Base-by-base conservation (phyloP, 2,329 filamentous ascomycete genomes). In the Fusarium mangiferae region DNA sequence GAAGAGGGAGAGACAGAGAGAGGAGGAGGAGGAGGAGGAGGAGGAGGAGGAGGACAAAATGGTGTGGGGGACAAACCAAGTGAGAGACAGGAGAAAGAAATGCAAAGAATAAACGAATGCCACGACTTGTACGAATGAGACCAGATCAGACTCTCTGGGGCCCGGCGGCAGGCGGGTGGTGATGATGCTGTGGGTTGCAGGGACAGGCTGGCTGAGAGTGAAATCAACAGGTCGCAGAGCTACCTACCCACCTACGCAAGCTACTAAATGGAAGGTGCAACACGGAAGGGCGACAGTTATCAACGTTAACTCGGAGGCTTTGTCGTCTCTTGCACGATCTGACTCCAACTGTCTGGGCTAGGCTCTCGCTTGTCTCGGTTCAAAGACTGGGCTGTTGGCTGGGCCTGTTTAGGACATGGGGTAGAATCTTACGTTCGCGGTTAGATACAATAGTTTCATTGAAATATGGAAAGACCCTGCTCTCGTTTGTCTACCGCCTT, bases 151-250 rank as follows among this genome's bases (percentile, higher is more conserved):
- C 72, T 70, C 65, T 61, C 58, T 75, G 52, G 68, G 46, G 55
- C 57, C 56, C 56, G 56, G 57, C 63, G 57, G 66, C 30, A 61
- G 67, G 62, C 54, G 54, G 70, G 59, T 73, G 72, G 67, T 74
- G 74, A 75, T 76, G 75, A 78, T 78, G 76, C 68, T 75, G 63
- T 74, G 72, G 68, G 76, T 65, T 74, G 65, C 72, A 75, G 75
- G 76, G 76, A 78, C 76, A 70, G 73, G 68, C 75, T 73, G 51
- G 69, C 73, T 72, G 51, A 67, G 65, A 65, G 55, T 75, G 72
- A 74, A 73, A 74, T 76, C 63, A 67, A 76, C 24, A 45, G 49
- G 51, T 48, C 33, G 66, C 69, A 75, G 41, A 61, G 58, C 30
- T 42, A 28, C 26, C 45, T 46, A 28, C 20, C 20, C n/a, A n/a